Evolutionary conservation across 2,329 filamentous ascomycete species (phyloP), one percentile per base, ranked within the genome.

Genomic region (Thielaviopsis populi): DNA sequence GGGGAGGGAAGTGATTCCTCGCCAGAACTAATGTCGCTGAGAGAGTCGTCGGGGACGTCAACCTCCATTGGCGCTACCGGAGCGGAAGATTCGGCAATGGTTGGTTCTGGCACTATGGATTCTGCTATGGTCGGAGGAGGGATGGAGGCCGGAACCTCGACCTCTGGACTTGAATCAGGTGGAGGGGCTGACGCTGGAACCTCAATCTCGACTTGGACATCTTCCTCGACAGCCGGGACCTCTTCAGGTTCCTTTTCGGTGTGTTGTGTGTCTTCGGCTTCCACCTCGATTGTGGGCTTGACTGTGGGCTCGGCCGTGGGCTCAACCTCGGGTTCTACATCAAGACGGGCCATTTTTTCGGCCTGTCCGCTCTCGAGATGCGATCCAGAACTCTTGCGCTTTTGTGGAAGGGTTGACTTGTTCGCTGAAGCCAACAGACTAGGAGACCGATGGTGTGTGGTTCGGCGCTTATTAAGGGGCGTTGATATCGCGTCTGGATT

Each of bases 401-500:
- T 85, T 60, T 77, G 68, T 66, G 54, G 67, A 63, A 63, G 65
- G 63, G 48, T 50, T 22, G 59, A 11, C 11, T 33, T 61, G 42
- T 10, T 61, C 10, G 3, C 59, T 5, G 24, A 61, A 10, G 41
- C 37, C 10, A 61, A 6, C 7, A 46, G 1, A 41, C 22, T 33
- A 2, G 33, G 19, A 2, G 56, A 27, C 15, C 33, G 56, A 37
- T 65, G 66, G n/a, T 72, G 71, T 48, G 73, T 74, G 66, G 75
- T 79, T 42, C 75, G 74, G 22, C 79, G 73, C 59, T 83, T 66
- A 33, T 48, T 80, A 30, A 86, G 69, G 2, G 86, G 85, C 6
- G 86, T 89, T 17, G 84, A 86, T 73, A 87, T 84, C 33, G 83
- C 84, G 64, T 88, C 84, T 0, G 79, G 85, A 61, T 76, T 79